Conservation (phyloP, 108 stramenopile species). For the Chaetoceros tenuissimus region DNA sequence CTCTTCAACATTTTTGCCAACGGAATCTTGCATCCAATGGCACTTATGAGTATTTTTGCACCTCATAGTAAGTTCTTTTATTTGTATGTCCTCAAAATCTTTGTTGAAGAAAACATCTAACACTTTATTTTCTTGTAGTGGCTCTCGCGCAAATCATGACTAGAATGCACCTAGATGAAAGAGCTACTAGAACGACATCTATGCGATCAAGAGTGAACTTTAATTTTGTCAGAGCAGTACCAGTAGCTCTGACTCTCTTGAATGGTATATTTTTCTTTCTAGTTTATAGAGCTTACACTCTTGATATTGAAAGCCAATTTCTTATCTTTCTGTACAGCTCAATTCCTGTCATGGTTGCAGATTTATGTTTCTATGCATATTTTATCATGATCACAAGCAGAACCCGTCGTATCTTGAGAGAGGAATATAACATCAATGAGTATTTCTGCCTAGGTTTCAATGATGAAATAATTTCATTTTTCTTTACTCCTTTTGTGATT, state of each 20-base stretch:
- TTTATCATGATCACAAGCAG: neutral
- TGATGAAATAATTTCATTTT: constrained; percentile 31
- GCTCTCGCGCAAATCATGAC: constrained; percentile 12
- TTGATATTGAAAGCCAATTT: neutral
- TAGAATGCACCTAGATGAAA: neutral
- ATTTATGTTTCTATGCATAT: neutral
- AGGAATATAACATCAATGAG: constrained; percentile 34
- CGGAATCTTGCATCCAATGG: constrained; percentile 6
- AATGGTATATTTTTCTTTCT: neutral
- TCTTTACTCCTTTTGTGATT: constrained; percentile 31
- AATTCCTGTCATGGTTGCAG: neutral
- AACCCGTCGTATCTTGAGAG: constrained; percentile 13
- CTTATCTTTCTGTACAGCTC: neutral
- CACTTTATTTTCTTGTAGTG: constrained; percentile 1
- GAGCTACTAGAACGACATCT: neutral
- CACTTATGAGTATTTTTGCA: neutral
- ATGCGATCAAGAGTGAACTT: neutral
- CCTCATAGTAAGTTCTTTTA: constrained; percentile 9
- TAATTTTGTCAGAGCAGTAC: neutral
- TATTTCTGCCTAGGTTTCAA: constrained; percentile 17
- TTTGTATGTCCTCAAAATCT: neutral
- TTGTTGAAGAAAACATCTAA: neutral
- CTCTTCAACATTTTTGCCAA: neutral
- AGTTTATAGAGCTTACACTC: neutral
- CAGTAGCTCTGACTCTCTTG: constrained; percentile 1